phyloP scores from a whole-genome alignment of 768 basidiomycete species.

The Boletus sp. region DNA sequence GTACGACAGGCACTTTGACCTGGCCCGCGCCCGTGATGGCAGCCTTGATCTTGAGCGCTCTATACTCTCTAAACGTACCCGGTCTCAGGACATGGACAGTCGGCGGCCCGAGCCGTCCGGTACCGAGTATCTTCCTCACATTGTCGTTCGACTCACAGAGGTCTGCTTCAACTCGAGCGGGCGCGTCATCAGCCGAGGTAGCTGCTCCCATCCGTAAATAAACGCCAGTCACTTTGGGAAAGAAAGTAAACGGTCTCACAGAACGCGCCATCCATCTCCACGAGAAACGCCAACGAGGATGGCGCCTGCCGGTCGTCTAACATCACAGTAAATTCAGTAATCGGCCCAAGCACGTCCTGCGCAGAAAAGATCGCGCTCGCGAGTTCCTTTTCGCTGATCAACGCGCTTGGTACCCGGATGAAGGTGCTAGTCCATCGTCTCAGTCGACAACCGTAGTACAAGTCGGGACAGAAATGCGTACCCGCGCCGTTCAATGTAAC shows the following conservation, averaged over 20 bases:
- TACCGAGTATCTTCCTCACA: neutral
- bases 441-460: neutral
- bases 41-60: slow-evolving; percentile 3
- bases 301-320: slow-evolving; percentile 11
- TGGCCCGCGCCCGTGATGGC: slow-evolving; percentile 12
- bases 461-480: neutral
- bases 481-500: slow-evolving; percentile 20
- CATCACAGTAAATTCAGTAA: slow-evolving; percentile 17
- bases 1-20: slow-evolving; percentile 18
- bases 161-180: slow-evolving; percentile 1
- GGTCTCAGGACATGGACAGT: slow-evolving; percentile 12
- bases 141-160: slow-evolving; percentile 5
- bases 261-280: slow-evolving; percentile 13
- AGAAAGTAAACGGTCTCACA: neutral
- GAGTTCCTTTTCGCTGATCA: slow-evolving; percentile 14
- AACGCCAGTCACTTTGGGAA: neutral
- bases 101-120: slow-evolving; percentile 2
- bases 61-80: slow-evolving; percentile 20
- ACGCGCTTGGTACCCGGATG: neutral
- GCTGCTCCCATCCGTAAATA: neutral
- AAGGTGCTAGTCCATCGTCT: slow-evolving; percentile 5
- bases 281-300: slow-evolving; percentile 2
- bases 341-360: slow-evolving; percentile 7
- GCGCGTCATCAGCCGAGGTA: neutral
- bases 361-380: slow-evolving; percentile 10